A percentile compares a stretch with the other conserved stretches of the same genome.
Conservation (phyloP, 306 rosid species). For the Morella rubra region DNA sequence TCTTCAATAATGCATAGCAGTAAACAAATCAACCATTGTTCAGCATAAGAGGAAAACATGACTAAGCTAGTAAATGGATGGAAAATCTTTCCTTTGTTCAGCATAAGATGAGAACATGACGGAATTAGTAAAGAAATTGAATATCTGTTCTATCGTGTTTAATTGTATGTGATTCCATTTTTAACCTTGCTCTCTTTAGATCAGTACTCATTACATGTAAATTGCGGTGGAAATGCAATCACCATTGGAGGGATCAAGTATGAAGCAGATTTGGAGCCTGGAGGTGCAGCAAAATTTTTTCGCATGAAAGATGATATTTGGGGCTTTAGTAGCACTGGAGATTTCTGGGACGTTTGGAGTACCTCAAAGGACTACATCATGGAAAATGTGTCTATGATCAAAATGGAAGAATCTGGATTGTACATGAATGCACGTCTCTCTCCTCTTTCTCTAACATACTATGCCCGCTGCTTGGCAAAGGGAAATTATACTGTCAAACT, state of each 20-base stretch:
- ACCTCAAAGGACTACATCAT: slow-evolving; percentile 27
- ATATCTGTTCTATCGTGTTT: not conserved
- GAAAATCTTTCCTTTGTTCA: too few relatives aligned
- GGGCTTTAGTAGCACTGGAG: slow-evolving; percentile 75
- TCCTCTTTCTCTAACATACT: slow-evolving; percentile 50
- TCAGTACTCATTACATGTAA: slow-evolving; percentile 42
- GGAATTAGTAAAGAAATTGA: not conserved
- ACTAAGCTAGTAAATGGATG: too few relatives aligned
- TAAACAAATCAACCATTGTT: too few relatives aligned
- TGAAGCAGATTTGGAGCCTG: slow-evolving; percentile 46
- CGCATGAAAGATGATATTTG: slow-evolving; percentile 19
- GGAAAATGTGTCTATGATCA: slow-evolving; percentile 23
- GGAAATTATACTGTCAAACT: slow-evolving; percentile 25
- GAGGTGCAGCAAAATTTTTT: slow-evolving; percentile 48
- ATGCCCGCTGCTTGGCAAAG: slow-evolving; percentile 57
- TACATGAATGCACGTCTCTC: slow-evolving; percentile 51
- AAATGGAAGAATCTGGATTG: slow-evolving; percentile 35
- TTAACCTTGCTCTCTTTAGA: slow-evolving; percentile 4
- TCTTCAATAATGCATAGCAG: not conserved
- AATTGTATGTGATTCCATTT: not conserved
- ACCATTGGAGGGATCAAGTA: slow-evolving; percentile 40
- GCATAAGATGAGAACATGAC: not conserved
- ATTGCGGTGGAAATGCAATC: slow-evolving; percentile 57
- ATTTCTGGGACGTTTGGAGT: slow-evolving; percentile 41
- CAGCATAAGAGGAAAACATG: too few relatives aligned